These are phyloP conservation scores for Inonotus hispidus DNA, from an alignment of 1,284 basidiomycete species.

Conservation along the genomic window DNA sequence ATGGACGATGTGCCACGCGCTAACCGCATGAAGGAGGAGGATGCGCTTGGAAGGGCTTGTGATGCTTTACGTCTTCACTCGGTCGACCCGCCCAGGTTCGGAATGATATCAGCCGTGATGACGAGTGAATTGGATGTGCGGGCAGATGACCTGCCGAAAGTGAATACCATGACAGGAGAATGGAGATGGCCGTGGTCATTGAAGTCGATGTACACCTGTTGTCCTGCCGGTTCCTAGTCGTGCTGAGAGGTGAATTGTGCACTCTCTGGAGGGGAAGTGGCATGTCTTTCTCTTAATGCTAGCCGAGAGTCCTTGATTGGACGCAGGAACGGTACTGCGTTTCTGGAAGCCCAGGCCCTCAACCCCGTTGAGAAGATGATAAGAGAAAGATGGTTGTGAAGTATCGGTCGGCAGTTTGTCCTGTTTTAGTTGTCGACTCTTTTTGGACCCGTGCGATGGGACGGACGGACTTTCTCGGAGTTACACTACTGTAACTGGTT, in stretches of 20 bases:
- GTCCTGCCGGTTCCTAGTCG: neutral
- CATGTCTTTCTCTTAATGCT: neutral
- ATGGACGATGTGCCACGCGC: neutral
- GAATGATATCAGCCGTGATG: slow-evolving; percentile 4
- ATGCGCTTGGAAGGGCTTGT: neutral
- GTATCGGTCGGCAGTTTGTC: neutral
- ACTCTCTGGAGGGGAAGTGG: no score
- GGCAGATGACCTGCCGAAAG: neutral
- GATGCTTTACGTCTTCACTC: neutral
- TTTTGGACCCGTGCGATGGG: neutral
- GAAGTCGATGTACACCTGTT: neutral
- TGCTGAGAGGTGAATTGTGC: neutral
- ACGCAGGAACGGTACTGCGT: neutral
- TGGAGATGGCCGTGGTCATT: neutral
- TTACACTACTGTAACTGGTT: neutral
- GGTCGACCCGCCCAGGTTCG: neutral
- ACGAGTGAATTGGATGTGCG: neutral
- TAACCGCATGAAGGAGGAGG: neutral
- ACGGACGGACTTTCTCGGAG: neutral
- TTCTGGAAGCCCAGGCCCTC: neutral
- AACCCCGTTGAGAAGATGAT: neutral
- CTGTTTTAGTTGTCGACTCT: neutral
- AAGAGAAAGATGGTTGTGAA: neutral
- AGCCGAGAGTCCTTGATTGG: neutral
- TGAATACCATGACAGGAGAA: neutral